phyloP scores from a whole-genome alignment of 768 basidiomycete genomes.

The Hygrophorus russula region DNA sequence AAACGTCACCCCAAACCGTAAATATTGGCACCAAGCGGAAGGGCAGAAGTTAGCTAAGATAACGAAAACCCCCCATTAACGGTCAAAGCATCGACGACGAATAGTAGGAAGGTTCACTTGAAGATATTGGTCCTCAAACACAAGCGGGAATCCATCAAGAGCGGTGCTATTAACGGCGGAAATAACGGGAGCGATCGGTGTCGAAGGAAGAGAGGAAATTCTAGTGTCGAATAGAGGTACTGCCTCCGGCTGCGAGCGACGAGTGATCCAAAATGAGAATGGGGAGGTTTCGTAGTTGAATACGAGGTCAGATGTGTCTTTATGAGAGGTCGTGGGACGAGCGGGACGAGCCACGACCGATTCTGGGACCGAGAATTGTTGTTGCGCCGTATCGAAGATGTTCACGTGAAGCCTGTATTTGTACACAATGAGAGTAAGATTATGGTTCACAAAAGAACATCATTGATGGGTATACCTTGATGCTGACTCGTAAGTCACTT shows the following conservation, averaged over 20 bases:
- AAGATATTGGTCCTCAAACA: conserved; percentile 75
- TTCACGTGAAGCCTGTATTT: conserved; percentile 49
- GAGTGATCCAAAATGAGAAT: conserved; percentile 75
- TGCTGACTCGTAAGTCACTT: conserved; percentile 54
- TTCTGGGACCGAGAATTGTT: conserved; percentile 59
- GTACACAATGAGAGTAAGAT: not conserved
- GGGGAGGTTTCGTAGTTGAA: conserved; percentile 58
- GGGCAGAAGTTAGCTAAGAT: conserved; percentile 45
- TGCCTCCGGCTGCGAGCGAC: conserved; percentile 43
- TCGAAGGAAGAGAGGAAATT: conserved; percentile 43
- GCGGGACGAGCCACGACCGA: conserved; percentile 30
- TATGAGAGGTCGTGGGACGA: conserved; percentile 21
- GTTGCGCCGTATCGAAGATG: conserved; percentile 46
- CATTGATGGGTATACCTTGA: conserved; percentile 25
- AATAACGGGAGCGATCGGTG: conserved; percentile 49
- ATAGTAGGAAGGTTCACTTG: conserved; percentile 29
- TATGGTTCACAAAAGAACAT: not conserved
- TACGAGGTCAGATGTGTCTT: conserved; percentile 43
- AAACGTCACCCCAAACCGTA: conserved; percentile 51
- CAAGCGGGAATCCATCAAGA: conserved; percentile 53
- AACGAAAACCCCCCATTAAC: not conserved
- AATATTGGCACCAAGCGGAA: conserved; percentile 58
- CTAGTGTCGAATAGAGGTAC: conserved; percentile 65
- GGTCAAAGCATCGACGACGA: not conserved
- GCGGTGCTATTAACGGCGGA: conserved; percentile 38